Conservation (phyloP, 2,329 filamentous ascomycete genomes). For the Leptographium procerum region DNA sequence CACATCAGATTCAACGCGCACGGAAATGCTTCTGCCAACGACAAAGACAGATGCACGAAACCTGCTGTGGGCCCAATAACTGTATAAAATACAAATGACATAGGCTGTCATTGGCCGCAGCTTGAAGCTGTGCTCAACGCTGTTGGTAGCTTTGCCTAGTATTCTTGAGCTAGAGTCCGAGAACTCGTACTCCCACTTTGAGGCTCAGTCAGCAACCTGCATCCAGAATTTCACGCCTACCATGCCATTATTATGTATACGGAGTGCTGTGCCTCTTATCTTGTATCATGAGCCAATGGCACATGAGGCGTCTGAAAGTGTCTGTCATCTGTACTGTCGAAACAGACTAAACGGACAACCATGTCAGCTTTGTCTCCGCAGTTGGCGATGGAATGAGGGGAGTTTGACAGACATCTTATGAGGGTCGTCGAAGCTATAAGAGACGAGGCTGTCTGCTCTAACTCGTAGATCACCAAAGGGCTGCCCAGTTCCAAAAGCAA, state of each 20-base stretch:
- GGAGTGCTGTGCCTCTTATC: not conserved
- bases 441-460: not conserved
- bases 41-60: not conserved
- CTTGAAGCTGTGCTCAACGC: not conserved
- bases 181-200: no score
- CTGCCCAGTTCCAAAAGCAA: not conserved
- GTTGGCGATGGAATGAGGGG: no score
- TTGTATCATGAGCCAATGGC: not conserved
- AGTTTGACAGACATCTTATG: no score
- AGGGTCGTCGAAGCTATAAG: not conserved
- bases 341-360: no score
- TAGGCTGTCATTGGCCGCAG: not conserved
- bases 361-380: no score
- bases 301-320: not conserved
- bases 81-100: no score
- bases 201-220: not conserved
- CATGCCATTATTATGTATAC: no score
- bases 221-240: not conserved
- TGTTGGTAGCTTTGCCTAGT: no score
- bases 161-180: no score
- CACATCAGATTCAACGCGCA: no score
- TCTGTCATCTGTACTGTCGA: no score
- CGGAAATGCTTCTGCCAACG: no score
- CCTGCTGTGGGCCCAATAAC: not conserved
- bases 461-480: not conserved